Evolutionary conservation across 2,329 filamentous ascomycete species (phyloP), one percentile per base, ranked within the genome.

Genomic region (Sporothrix schenckii): DNA sequence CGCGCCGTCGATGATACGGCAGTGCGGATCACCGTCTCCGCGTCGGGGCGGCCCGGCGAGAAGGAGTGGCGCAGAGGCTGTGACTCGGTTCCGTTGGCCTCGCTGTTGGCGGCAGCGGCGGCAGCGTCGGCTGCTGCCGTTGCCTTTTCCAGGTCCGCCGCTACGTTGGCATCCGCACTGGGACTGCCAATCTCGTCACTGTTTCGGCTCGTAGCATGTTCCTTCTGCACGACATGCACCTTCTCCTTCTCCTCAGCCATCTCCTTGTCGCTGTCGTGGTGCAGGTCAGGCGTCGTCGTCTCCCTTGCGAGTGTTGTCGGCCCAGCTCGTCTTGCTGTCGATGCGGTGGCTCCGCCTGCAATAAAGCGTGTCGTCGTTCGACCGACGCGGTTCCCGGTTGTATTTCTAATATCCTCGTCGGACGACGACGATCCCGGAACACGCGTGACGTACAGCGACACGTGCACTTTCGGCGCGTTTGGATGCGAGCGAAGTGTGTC

Each of bases 31-130:
- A 82, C 76, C 0, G 75, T 74, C 13, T 76, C 77, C 19, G 81
- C 75, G 72, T 84, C 80, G 2, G 83, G 83, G 19, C 83, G 76
- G 2, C 83, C 82, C 5, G 76, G 72, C 49, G 76, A 77, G 70
- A 82, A 72, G 4, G 77, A 74, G 41, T 81, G 73, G 21, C 75
- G 71, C 39, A 73, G 52, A 71, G 13, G 73, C 16, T 50, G 27
- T 11, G 69, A 54, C 53, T 69, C 69, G 41, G 69, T 68, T 39
- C 39, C 63, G 30, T 71, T 70, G 14, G 52, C 68, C 24, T 60
- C 60, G 50, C 69, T 61, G 16, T 50, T 65, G 44, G 68, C 56
- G 19, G 30, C 66, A 5, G 56, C 47, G 70, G 52, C 11, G 21
- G 39, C 68, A 60, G 60, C 67, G 72, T 69, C 47, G 44, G 63